These are phyloP conservation scores for Diutina siamensis DNA, from an alignment of 1,139 yeast genomes.

Conservation along the genomic window DNA sequence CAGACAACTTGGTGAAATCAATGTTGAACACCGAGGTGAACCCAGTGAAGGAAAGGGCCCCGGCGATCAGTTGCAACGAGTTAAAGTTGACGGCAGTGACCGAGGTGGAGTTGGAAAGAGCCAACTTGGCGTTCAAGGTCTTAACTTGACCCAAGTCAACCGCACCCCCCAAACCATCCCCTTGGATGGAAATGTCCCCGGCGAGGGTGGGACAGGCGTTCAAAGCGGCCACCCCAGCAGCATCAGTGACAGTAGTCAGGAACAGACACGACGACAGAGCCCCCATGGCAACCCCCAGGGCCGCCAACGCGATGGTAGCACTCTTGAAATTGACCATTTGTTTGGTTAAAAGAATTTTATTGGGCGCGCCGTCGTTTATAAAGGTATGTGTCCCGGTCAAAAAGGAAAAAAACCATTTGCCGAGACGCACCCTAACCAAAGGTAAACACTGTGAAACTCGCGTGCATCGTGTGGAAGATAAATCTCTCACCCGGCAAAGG, in stretches of 20 bases:
- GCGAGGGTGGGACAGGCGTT: constrained; percentile 31
- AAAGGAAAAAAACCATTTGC: neutral
- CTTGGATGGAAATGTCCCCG: constrained; percentile 29
- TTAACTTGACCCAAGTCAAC: constrained; percentile 25
- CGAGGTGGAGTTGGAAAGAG: constrained; percentile 31
- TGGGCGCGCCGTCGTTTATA: neutral
- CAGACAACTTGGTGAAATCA: constrained; percentile 24
- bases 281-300: neutral
- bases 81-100: constrained; percentile 24
- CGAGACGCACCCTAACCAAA: neutral
- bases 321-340: neutral
- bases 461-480: neutral
- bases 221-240: constrained; percentile 24
- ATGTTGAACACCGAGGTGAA: constrained; percentile 31
- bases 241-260: constrained; percentile 28
- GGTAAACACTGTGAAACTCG: neutral
- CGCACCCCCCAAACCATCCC: constrained; percentile 21
- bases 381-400: neutral
- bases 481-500: no score
- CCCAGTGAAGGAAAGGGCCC: constrained; percentile 26
- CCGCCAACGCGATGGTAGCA: neutral
- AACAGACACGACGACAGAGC: constrained; percentile 20
- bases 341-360: neutral
- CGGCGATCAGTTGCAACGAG: constrained; percentile 23
- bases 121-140: constrained; percentile 24